phyloP scores from a whole-genome alignment of 352 stramenopile species.

The Blastocystis sp. region DNA sequence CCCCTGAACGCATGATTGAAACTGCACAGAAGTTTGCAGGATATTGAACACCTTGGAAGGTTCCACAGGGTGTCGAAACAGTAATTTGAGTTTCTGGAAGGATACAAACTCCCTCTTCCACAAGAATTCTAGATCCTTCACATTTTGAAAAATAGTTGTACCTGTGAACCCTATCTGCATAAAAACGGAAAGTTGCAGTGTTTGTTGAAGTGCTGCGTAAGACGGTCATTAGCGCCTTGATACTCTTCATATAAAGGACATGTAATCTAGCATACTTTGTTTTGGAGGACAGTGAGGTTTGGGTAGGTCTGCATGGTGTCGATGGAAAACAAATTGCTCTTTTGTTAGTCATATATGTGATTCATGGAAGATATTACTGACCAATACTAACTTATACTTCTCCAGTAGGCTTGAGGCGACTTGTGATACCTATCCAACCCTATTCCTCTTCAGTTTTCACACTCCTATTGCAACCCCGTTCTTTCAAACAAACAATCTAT shows the following conservation, averaged over 20 bases:
- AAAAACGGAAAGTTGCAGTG: background rate
- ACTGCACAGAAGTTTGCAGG: slow-evolving; percentile 64
- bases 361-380: too few species aligned
- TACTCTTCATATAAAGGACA: background rate
- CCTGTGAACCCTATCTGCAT: slow-evolving; percentile 24
- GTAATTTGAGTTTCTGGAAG: slow-evolving; percentile 63
- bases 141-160: background rate
- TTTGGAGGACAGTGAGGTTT: slow-evolving; percentile 40
- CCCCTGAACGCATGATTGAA: slow-evolving; percentile 71
- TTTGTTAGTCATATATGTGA: too few species aligned
- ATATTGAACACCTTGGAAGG: slow-evolving; percentile 65
- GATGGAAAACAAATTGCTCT: too few species aligned
- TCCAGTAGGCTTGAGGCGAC: too few species aligned
- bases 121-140: slow-evolving; percentile 51
- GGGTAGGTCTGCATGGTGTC: slow-evolving; percentile 6
- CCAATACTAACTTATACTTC: too few species aligned
- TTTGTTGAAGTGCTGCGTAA: slow-evolving; percentile 23
- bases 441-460: too few species aligned
- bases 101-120: slow-evolving; percentile 66
- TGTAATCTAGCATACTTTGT: background rate
- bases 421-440: too few species aligned
- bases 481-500: slow-evolving; percentile 48
- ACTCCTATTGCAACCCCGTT: too few species aligned
- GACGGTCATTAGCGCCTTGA: slow-evolving; percentile 34
- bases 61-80: slow-evolving; percentile 70